Evolutionary conservation across 768 basidiomycete species (phyloP), one percentile per base, ranked within the genome.

Genomic region (Lepiota brunneoincarnata): DNA sequence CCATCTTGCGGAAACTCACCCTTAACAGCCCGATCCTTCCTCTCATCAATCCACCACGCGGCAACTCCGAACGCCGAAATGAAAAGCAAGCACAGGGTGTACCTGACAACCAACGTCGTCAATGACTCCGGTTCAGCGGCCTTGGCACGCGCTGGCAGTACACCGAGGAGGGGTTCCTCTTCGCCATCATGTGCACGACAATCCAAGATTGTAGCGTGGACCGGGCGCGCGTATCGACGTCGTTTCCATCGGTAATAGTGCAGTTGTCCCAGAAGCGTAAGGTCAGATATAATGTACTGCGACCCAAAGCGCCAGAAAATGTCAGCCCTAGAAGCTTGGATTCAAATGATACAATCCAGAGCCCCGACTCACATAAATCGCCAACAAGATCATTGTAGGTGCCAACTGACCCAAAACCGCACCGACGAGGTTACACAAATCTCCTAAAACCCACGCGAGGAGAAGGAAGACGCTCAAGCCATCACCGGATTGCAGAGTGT

Each of bases 321-420:
- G 35, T 35, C 17, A 15, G 45, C 28, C 58, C 56, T 61, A 61
- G 49, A 52, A 56, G 41, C 38, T 49, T 40, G 49, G 49, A 44
- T 46, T 42, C 51, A 63, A 43, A 28, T 57, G 57, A 45, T 21
- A 49, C 3, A n/a, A 7, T 12, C n/a, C 17, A 2, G 23, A 39
- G 45, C 48, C 24, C 18, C 49, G 23, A 81, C 91, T 78, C 69
- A 93, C 93, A 68, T 94, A 97, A 52, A 82, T 62, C 1, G 86
- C 92, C 23, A 97, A 73, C 49, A 95, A 79, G 58, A 93, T 91
- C 54, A 96, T 78, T 0, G 94, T 96, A n/a, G 94, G 90, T 28
- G 97, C 68, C 21, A 97, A 71, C 6, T 81, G 76, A 18, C 88
- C 94, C 65, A 89, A 68, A 23, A 80, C 53, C 6, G 89, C 89